phyloP scores from a whole-genome alignment of 2,329 filamentous ascomycete genomes.

The Cercospora sesami region DNA sequence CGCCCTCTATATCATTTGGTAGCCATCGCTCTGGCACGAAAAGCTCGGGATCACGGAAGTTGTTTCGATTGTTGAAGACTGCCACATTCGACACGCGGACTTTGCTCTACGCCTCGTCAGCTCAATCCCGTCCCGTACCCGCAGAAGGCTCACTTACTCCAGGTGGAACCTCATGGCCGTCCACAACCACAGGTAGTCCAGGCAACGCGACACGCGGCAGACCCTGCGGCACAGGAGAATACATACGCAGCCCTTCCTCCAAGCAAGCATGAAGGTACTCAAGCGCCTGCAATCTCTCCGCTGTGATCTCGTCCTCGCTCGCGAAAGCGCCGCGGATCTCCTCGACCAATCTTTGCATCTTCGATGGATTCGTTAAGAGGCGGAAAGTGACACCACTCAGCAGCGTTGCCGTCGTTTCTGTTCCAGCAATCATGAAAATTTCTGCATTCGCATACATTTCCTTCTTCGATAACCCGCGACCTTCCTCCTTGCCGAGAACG shows the following conservation, averaged over 20 bases:
- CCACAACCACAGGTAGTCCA: constrained; percentile 25
- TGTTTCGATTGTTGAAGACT: constrained; percentile 31
- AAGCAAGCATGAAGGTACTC: constrained; percentile 50
- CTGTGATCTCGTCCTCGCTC: constrained; percentile 33
- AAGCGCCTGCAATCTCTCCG: constrained; percentile 37
- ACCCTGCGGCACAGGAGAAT: constrained; percentile 48
- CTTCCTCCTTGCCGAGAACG: constrained; percentile 25
- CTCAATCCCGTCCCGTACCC: too few relatives aligned
- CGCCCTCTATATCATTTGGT: constrained; percentile 26
- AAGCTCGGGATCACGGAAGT: constrained; percentile 33
- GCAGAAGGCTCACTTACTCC: neutral
- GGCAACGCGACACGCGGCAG: constrained; percentile 31
- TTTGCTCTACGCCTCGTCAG: constrained; percentile 5
- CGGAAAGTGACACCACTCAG: constrained; percentile 71
- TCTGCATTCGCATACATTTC: constrained; percentile 39
- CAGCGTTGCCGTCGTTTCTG: constrained; percentile 75
- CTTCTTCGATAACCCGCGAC: constrained; percentile 26
- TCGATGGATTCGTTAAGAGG: constrained; percentile 61
- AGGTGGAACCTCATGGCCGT: constrained; percentile 32
- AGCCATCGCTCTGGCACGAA: constrained; percentile 45
- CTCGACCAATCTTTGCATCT: constrained; percentile 54
- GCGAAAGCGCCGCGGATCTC: constrained; percentile 55
- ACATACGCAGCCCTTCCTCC: constrained; percentile 50
- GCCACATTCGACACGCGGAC: constrained; percentile 27
- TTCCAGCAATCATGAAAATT: constrained; percentile 61